Evolutionary conservation across 2,329 filamentous ascomycete genomes (phyloP), one percentile per base, ranked within the genome.

Genomic region (Fusarium sulawesiense): DNA sequence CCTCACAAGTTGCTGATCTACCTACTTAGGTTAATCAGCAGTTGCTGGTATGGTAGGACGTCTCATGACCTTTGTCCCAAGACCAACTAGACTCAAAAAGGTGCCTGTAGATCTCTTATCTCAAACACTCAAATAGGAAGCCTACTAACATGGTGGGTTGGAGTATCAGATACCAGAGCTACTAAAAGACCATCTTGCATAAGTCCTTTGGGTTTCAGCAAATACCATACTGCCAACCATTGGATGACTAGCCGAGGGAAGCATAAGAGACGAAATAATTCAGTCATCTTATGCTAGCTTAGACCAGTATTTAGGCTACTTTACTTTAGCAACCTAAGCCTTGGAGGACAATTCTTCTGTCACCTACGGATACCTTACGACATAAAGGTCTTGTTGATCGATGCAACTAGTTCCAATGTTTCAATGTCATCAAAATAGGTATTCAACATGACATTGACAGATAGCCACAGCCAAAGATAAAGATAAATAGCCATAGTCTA

Each of bases 61-160:
- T 66, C 63, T 66, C 55, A 66, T 66, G 63, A 66, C 61, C 45
- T 49, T 37, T 23, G 13, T 49, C 23, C 27, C 11, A 20, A 27
- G 42, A n/a, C 42, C 44, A 42, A 44, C 23, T 60, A 37, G 42
- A 44, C 47, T 59, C n/a, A 44, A 46, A 58, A 44, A 40, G 21
- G 21, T 56, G n/a, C 21, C 27, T 21, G 40, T 30, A 53, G 48
- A 59, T 57, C 60, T 37, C 32, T 47, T 47, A 57, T 56, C 27
- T 27, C 23, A 29, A 29, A 40, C 25, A 18, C 42, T 60, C 27
- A 21, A 48, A 60, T 60, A 55, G 63, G 63, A 66, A 66, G 61
- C 29, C 34, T 41, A 42, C 50, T 51, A 45, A 51, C 30, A 10
- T 59, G 23, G 60, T 46, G 51, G 40, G 23, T 20, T 30, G 18